A percentile compares a stretch with the other conserved stretches of the same genome.
These are phyloP conservation scores for Petunia hybrid DNA, from an alignment of 305 asterid genomes.

Conservation along the genomic window DNA sequence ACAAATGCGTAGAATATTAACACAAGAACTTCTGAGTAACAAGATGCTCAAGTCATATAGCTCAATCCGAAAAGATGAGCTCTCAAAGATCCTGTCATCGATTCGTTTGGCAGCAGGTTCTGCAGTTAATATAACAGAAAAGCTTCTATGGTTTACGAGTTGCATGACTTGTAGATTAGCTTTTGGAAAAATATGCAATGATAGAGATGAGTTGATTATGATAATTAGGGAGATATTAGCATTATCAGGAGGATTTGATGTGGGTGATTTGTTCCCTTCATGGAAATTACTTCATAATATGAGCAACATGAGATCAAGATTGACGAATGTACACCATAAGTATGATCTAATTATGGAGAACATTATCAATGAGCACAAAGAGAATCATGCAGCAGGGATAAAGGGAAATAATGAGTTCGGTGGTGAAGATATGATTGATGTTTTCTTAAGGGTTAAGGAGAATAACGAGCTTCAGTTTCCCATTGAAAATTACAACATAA, in stretches of 20 bases:
- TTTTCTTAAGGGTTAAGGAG: conserved; percentile 8
- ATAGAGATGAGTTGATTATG: conserved; percentile 10
- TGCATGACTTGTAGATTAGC: conserved; percentile 29
- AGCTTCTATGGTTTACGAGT: conserved; percentile 23
- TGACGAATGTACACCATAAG: conserved; percentile 21
- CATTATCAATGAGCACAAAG: conserved; percentile 25
- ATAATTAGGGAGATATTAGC: conserved; percentile 3
- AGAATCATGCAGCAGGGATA: conserved; percentile 26
- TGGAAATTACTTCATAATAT: conserved; percentile 23
- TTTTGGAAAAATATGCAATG: conserved; percentile 31
- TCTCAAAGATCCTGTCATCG: conserved; percentile 20
- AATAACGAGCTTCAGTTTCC: conserved; percentile 24
- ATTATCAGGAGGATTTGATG: conserved; percentile 29
- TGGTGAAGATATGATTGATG: conserved; percentile 30
- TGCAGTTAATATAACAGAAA: conserved; percentile 16
- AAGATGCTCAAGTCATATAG: conserved; percentile 30
- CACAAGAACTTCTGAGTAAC: conserved; percentile 29
- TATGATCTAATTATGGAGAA: conserved; percentile 23
- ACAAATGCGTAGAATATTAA: conserved; percentile 35
- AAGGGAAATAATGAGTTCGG: conserved; percentile 28
- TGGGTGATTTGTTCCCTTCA: conserved; percentile 34
- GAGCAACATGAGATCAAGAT: conserved; percentile 19
- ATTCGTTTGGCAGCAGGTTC: not conserved
- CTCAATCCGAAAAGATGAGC: conserved; percentile 29
- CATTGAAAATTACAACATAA: conserved; percentile 22